Evolutionary conservation across 805 yeast genomes (phyloP), one percentile per base, ranked within the genome.

Genomic region (Wickerhamomyces mucosus): DNA sequence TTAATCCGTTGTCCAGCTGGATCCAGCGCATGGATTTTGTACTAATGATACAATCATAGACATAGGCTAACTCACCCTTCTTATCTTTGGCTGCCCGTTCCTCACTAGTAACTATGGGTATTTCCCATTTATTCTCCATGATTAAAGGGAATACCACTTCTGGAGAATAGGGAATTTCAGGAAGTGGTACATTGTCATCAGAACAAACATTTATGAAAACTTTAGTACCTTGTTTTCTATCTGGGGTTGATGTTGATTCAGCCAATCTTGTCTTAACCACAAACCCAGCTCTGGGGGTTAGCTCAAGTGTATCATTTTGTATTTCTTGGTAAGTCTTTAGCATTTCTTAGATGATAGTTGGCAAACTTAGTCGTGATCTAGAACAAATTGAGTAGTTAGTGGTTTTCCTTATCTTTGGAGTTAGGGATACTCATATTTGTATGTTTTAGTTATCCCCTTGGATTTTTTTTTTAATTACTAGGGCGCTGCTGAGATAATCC

Each of bases 21-120:
- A 77, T 66, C 78, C 88, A 77, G 26, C 60, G 57, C 58, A 77
- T 65, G 29, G 86, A 73, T 21, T 56, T 57, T 7, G 72, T 64
- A 48, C 83, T 75, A 36, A 85, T 69, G 29, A 88, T 75, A 53
- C 96, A 86, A 52, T 86, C 96, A 45, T 73, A 73, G 2, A 83
- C 86, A 26, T 67, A 56, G 26, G 86, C 72, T 12, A 59, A 52
- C 3, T 58, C 53, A 1, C 94, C 94, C 44, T 73, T 73, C 48
- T 86, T 86, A 51, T 88, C 96, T 11, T 38, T 50, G 27, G 69
- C 78, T 7, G 44, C 43, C 10, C 76, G 48, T 29, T 68, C 70
- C 0, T 67, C 62, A 0, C 89, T 75, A 0, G 83, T 73, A 2
- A 81, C 67, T 3, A 88, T 72, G 1, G 96, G 96, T 2, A 85